Evolutionary conservation across 169 alveolate genomes (phyloP).

Genomic region (Cryptosporidium meleagridis): DNA sequence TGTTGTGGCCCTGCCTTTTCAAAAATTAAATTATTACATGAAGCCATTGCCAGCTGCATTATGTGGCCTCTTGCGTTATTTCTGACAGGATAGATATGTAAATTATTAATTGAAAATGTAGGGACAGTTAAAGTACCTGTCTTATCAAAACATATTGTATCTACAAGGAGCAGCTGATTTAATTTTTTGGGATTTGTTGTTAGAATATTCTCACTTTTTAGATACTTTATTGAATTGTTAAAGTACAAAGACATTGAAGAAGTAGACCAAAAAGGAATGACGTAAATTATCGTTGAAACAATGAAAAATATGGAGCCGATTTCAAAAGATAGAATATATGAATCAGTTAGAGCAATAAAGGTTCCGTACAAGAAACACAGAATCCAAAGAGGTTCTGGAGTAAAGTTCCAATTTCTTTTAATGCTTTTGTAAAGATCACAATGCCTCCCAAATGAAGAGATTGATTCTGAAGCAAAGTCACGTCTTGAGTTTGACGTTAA

Average conservation of each 20-base stretch:
- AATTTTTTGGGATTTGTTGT: slow-evolving; percentile 36
- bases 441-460: background rate
- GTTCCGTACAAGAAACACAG: slow-evolving; percentile 34
- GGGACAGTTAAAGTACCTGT: slow-evolving; percentile 56
- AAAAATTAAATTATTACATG: slow-evolving; percentile 55
- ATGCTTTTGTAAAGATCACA: background rate
- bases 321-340: slow-evolving; percentile 30
- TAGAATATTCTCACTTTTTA: background rate
- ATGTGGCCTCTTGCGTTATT: background rate
- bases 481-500: background rate
- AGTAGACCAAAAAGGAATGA: slow-evolving; percentile 61
- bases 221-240: background rate
- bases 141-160: slow-evolving; percentile 59
- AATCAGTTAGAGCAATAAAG: slow-evolving; percentile 30
- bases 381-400: slow-evolving; percentile 43
- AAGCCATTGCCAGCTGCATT: slow-evolving; percentile 16
- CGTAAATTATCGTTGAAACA: slow-evolving; percentile 35
- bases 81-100: slow-evolving; percentile 11
- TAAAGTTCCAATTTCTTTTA: slow-evolving; percentile 22
- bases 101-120: background rate
- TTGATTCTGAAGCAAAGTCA: background rate
- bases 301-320: slow-evolving; percentile 50
- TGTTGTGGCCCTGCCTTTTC: background rate
- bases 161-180: slow-evolving; percentile 1
- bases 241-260: slow-evolving; percentile 17